phyloP scores from a whole-genome alignment of 805 yeast genomes.

The Yamadazyma sp. region DNA sequence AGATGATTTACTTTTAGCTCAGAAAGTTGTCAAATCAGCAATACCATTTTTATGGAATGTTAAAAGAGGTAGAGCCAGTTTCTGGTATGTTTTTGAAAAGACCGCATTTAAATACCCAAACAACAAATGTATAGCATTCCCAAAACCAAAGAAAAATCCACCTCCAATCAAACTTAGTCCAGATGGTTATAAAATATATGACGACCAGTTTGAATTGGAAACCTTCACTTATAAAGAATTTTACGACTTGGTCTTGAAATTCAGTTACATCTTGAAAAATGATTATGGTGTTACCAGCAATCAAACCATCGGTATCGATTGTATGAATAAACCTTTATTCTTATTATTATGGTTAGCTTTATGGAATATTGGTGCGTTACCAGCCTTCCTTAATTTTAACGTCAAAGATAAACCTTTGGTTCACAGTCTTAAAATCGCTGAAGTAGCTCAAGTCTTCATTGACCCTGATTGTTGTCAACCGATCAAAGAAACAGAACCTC shows the following conservation, averaged over 20 bases:
- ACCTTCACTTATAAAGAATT: slow-evolving; percentile 65
- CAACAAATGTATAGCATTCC: slow-evolving; percentile 60
- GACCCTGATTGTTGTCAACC: slow-evolving; percentile 66
- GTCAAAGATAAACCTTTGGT: slow-evolving; percentile 67
- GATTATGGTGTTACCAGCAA: slow-evolving; percentile 64
- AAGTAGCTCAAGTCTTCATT: slow-evolving; percentile 60
- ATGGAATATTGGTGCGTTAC: slow-evolving; percentile 89
- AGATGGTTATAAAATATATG: slow-evolving; percentile 41
- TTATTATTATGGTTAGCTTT: slow-evolving; percentile 77
- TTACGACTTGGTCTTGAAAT: slow-evolving; percentile 59
- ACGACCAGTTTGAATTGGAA: slow-evolving; percentile 59
- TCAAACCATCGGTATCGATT: slow-evolving; percentile 71
- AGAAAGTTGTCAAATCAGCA: slow-evolving; percentile 40
- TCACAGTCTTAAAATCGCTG: slow-evolving; percentile 76
- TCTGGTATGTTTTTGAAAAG: slow-evolving; percentile 68
- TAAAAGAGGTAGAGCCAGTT: slow-evolving; percentile 46
- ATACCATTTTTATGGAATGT: slow-evolving; percentile 38
- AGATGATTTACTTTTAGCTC: slow-evolving; percentile 55
- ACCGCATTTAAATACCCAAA: slow-evolving; percentile 49
- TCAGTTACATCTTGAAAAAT: slow-evolving; percentile 61
- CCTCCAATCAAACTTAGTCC: slow-evolving; percentile 22
- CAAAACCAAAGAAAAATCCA: slow-evolving; percentile 41
- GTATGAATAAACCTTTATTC: slow-evolving; percentile 80
- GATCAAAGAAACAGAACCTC: slow-evolving; percentile 47
- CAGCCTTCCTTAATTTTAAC: slow-evolving; percentile 85